Percentiles rank a stretch among this genome's conserved stretches.
Evolutionary conservation across 1,284 basidiomycete species (phyloP).

Genomic region (Naganishia albida): DNA sequence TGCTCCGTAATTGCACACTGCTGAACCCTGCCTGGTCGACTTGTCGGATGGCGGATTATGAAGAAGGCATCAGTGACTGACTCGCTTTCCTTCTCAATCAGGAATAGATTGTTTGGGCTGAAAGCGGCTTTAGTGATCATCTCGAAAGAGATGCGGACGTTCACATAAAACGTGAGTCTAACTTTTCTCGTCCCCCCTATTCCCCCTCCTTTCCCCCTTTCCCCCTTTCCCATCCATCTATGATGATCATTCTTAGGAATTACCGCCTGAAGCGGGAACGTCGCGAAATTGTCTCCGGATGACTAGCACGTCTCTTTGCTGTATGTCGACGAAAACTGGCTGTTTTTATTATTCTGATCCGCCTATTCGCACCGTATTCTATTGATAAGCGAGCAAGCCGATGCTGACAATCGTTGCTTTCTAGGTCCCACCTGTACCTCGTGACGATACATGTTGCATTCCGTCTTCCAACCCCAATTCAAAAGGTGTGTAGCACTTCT

Average conservation of each 20-base stretch:
- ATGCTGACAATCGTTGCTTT: background rate
- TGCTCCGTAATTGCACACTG: conserved; percentile 34
- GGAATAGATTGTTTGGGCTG: background rate
- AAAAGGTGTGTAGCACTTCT: conserved; percentile 19
- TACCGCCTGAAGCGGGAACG: conserved; percentile 32
- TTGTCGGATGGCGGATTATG: background rate
- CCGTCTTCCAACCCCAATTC: too few relatives aligned
- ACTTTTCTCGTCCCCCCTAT: conserved; percentile 13
- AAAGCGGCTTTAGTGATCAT: background rate
- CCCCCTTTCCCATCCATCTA: conserved; percentile 33
- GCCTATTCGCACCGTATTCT: background rate
- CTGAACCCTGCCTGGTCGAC: conserved; percentile 31
- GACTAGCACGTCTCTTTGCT: conserved; percentile 30
- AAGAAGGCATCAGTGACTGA: background rate
- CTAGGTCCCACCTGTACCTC: background rate
- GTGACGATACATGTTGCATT: background rate
- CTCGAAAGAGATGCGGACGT: background rate
- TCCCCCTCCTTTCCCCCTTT: conserved; percentile 12
- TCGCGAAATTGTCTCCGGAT: conserved; percentile 35
- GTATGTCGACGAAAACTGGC: conserved; percentile 37
- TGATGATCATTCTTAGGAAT: conserved; percentile 36
- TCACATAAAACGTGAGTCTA: background rate
- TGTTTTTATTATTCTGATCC: conserved; percentile 37
- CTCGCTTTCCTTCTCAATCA: background rate
- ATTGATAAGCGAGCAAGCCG: background rate